Evolutionary conservation across 306 rosid genomes (phyloP).

Genomic region (Mucuna pruriens): DNA sequence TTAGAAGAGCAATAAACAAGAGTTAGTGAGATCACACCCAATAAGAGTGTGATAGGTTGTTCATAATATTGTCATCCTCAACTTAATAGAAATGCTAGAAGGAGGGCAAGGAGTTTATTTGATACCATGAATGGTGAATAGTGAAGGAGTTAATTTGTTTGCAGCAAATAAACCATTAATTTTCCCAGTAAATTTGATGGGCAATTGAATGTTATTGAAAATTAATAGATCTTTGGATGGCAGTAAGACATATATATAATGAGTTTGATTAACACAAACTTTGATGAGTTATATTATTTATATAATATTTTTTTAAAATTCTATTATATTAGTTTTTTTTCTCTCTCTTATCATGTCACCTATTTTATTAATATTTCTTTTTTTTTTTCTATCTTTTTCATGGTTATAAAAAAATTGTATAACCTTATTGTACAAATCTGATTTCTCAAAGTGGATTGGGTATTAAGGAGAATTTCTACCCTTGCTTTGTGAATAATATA

Average conservation of each 20-base stretch:
- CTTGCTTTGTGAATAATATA: too few species aligned
- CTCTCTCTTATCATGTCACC: too few species aligned
- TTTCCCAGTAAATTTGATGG: background rate
- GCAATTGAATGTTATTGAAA: too few species aligned
- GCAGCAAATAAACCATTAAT: background rate
- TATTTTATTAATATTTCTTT: too few species aligned
- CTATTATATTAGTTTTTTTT: too few species aligned
- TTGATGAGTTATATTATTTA: background rate
- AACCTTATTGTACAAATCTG: too few species aligned
- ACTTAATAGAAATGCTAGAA: background rate
- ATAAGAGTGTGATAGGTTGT: background rate
- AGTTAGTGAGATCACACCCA: background rate
- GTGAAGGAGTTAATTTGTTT: background rate
- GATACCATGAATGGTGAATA: background rate
- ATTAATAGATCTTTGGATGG: background rate
- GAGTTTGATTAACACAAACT: background rate
- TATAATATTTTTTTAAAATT: too few species aligned
- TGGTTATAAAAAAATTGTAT: too few species aligned
- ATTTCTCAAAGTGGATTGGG: too few species aligned
- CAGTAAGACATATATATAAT: too few species aligned
- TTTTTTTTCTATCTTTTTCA: too few species aligned
- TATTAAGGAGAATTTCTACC: too few species aligned
- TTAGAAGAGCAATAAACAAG: background rate
- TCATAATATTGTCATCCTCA: background rate
- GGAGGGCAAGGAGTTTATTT: background rate